These are phyloP conservation scores for Talaromyces sp. DNA, from an alignment of 2,329 filamentous ascomycete genomes.

Conservation along the genomic window DNA sequence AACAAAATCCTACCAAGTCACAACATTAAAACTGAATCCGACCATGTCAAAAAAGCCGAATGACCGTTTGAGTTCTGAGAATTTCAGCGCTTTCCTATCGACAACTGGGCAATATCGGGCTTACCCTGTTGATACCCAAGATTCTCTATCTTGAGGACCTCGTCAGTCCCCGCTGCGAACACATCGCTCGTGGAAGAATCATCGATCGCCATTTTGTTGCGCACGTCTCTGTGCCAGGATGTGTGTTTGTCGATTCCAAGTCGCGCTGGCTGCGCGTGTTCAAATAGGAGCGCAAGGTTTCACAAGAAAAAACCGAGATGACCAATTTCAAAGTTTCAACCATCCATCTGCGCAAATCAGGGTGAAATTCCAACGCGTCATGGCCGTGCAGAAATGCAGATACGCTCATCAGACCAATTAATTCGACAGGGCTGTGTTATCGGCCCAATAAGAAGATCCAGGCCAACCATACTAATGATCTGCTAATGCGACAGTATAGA, in stretches of 20 bases:
- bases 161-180: neutral
- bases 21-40: constrained; percentile 55
- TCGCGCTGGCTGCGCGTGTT: neutral
- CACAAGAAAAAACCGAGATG: neutral
- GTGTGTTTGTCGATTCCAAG: neutral
- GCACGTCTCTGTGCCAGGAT: neutral
- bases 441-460: neutral
- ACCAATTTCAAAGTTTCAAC: neutral
- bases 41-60: constrained; percentile 55
- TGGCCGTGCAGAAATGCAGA: neutral
- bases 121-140: constrained; percentile 12
- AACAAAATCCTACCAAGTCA: constrained; percentile 41
- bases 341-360: neutral
- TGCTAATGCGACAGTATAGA: neutral
- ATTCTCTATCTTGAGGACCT: constrained; percentile 7
- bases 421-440: neutral
- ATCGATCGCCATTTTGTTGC: neutral
- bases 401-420: neutral
- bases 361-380: neutral
- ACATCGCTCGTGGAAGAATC: neutral
- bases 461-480: neutral
- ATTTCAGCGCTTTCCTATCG: neutral
- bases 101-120: neutral
- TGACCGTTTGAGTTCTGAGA: constrained; percentile 50
- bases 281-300: neutral